These are phyloP conservation scores for Cryphonectria japonica DNA, from an alignment of 2,329 filamentous ascomycete species.

Conservation along the genomic window DNA sequence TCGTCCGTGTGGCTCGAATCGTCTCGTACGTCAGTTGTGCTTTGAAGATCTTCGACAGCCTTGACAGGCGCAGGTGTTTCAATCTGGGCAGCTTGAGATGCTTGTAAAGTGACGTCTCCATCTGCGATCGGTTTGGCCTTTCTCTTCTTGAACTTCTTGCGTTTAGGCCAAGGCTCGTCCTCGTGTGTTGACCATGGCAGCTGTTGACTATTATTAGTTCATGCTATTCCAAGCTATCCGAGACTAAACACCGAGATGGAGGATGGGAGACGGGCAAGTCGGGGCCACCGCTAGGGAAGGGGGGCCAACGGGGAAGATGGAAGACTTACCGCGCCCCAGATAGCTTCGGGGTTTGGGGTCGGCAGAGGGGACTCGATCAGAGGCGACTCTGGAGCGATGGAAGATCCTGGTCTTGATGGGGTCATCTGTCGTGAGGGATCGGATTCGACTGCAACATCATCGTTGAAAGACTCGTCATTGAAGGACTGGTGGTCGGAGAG, in stretches of 20 bases:
- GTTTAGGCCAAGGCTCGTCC: slow-evolving; percentile 23
- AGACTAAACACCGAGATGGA: background rate
- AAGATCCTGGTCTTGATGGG: slow-evolving; percentile 39
- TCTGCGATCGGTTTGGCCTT: slow-evolving; percentile 17
- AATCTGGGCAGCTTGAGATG: slow-evolving; percentile 4
- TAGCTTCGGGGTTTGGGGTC: slow-evolving; percentile 26
- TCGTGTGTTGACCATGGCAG: slow-evolving; percentile 27
- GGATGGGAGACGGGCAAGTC: background rate
- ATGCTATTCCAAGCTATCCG: background rate
- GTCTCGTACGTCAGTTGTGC: slow-evolving; percentile 13
- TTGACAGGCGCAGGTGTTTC: background rate
- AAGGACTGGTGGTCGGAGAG: background rate
- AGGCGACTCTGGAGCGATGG: slow-evolving; percentile 43
- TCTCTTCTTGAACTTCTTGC: slow-evolving; percentile 26
- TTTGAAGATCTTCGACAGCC: background rate
- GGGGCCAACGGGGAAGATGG: too few species aligned
- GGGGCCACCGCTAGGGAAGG: background rate
- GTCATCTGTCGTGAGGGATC: slow-evolving; percentile 38
- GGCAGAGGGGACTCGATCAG: slow-evolving; percentile 6
- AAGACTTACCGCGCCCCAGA: slow-evolving; percentile 1
- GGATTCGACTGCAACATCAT: slow-evolving; percentile 3
- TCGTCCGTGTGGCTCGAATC: slow-evolving; percentile 18
- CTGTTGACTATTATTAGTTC: slow-evolving; percentile 25
- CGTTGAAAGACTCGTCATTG: slow-evolving; percentile 2
- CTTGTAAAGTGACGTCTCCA: slow-evolving; percentile 16